Conservation (phyloP, 495 filamentous ascomycete genomes). For the Penicillium paradoxum region DNA sequence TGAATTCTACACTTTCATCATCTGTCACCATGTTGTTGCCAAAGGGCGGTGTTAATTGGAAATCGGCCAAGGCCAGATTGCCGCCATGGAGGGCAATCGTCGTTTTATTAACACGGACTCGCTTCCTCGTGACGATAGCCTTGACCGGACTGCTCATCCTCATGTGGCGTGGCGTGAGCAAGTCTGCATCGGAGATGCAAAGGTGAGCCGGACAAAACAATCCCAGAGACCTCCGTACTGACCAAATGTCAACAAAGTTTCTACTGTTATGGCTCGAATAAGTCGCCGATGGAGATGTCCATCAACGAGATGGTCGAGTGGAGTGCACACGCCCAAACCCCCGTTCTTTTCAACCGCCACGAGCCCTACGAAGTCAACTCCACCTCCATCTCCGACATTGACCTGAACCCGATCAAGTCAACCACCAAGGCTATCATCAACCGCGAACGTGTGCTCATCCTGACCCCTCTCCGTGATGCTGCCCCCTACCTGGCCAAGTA, state of each 20-base stretch:
- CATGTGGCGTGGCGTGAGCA: slow-evolving; percentile 84
- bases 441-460: slow-evolving; percentile 85
- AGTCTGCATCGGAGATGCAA: slow-evolving; percentile 83
- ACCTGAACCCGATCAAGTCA: slow-evolving; percentile 83
- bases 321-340: slow-evolving; percentile 83
- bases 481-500: slow-evolving; percentile 74
- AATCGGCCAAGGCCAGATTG: slow-evolving; percentile 74
- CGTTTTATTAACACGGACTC: slow-evolving; percentile 69
- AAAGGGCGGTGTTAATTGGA: slow-evolving; percentile 90
- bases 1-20: neutral
- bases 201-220: slow-evolving; percentile 52
- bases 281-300: slow-evolving; percentile 89
- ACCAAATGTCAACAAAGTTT: slow-evolving; percentile 53
- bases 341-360: slow-evolving; percentile 94
- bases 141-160: slow-evolving; percentile 69
- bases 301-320: slow-evolving; percentile 84
- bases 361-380: slow-evolving; percentile 78
- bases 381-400: slow-evolving; percentile 66
- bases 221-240: slow-evolving; percentile 12
- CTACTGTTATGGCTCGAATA: slow-evolving; percentile 92
- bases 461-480: slow-evolving; percentile 92
- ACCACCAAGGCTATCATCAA: slow-evolving; percentile 71
- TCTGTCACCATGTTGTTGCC: slow-evolving; percentile 61
- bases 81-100: slow-evolving; percentile 79
- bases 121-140: slow-evolving; percentile 71